Conservation (phyloP, 768 basidiomycete species). For the Podaxis sp. region DNA sequence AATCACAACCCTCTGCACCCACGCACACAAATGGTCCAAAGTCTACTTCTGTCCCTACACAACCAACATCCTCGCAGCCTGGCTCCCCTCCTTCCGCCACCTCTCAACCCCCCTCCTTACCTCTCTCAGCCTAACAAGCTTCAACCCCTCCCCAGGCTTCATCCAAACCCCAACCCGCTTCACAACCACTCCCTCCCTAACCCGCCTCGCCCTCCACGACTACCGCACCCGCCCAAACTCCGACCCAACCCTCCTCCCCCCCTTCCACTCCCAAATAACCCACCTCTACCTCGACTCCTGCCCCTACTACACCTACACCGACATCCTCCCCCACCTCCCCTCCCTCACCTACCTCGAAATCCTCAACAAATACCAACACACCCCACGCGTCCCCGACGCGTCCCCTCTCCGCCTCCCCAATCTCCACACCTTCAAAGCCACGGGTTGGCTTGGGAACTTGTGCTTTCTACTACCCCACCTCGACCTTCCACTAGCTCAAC, state of each 20-base stretch:
- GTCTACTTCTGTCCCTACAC: slow-evolving; percentile 8
- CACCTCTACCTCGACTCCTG: slow-evolving; percentile 11
- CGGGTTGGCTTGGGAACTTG: slow-evolving; percentile 2
- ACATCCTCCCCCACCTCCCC: slow-evolving; percentile 4
- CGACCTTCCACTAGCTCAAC: not conserved
- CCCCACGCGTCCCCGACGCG: not conserved
- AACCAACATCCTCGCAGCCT: slow-evolving; percentile 4
- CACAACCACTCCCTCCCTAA: not conserved
- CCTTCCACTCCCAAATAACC: not conserved
- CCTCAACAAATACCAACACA: slow-evolving; percentile 5
- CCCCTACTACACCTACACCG: slow-evolving; percentile 2
- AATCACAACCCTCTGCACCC: not conserved
- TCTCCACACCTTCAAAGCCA: not conserved
- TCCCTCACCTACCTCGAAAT: slow-evolving; percentile 7
- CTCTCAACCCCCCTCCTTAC: slow-evolving; percentile 4
- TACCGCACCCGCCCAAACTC: not conserved
- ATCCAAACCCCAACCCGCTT: slow-evolving; percentile 6
- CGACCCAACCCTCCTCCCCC: not conserved
- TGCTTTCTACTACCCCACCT: slow-evolving; percentile 6
- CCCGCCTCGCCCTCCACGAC: slow-evolving; percentile 5
- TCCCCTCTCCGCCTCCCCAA: not conserved
- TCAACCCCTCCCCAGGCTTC: slow-evolving; percentile 2
- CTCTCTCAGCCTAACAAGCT: slow-evolving; percentile 1
- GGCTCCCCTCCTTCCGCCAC: not conserved
- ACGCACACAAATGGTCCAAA: slow-evolving; percentile 1